Percentiles rank a stretch among this genome's conserved stretches.
Evolutionary conservation across 1,284 basidiomycete genomes (phyloP).

Genomic region (Ceratobasidium sp.): DNA sequence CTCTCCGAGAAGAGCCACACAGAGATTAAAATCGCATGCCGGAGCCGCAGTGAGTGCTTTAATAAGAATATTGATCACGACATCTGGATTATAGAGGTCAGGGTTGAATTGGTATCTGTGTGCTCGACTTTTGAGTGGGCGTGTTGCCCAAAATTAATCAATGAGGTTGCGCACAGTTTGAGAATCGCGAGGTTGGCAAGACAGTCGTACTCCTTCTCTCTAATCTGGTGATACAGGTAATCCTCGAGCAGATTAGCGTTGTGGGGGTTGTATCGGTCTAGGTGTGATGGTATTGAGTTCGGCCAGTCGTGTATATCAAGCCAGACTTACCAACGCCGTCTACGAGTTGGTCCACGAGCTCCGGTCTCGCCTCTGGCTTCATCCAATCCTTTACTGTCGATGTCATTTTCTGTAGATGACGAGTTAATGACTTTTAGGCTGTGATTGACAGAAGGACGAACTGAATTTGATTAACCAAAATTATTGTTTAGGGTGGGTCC

Average conservation of each 20-base stretch:
- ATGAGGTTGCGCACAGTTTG: slow-evolving; percentile 70
- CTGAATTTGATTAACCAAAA: slow-evolving; percentile 22
- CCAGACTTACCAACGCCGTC: slow-evolving; percentile 83
- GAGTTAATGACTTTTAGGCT: slow-evolving; percentile 2
- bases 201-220: slow-evolving; percentile 90
- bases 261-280: slow-evolving; percentile 95
- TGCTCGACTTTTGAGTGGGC: slow-evolving; percentile 17
- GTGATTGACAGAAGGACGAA: not conserved
- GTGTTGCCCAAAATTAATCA: not conserved
- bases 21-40: slow-evolving; percentile 93
- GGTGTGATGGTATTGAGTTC: slow-evolving; percentile 40
- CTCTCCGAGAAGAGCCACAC: slow-evolving; percentile 88
- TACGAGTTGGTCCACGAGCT: slow-evolving; percentile 88
- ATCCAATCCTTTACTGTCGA: slow-evolving; percentile 52
- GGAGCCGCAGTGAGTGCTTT: slow-evolving; percentile 87
- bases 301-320: slow-evolving; percentile 7
- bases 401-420: slow-evolving; percentile 24
- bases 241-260: slow-evolving; percentile 94
- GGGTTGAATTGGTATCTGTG: slow-evolving; percentile 95
- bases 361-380: slow-evolving; percentile 75
- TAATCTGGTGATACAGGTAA: slow-evolving; percentile 92
- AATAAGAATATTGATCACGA: slow-evolving; percentile 92
- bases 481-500: slow-evolving; percentile 35
- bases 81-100: slow-evolving; percentile 90
- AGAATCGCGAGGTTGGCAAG: slow-evolving; percentile 91